Percentiles rank a stretch among this genome's conserved stretches.
phyloP scores from a whole-genome alignment of 225 moss, liverwort and hornwort genomes.

The Physcomitrellopsis africana region DNA sequence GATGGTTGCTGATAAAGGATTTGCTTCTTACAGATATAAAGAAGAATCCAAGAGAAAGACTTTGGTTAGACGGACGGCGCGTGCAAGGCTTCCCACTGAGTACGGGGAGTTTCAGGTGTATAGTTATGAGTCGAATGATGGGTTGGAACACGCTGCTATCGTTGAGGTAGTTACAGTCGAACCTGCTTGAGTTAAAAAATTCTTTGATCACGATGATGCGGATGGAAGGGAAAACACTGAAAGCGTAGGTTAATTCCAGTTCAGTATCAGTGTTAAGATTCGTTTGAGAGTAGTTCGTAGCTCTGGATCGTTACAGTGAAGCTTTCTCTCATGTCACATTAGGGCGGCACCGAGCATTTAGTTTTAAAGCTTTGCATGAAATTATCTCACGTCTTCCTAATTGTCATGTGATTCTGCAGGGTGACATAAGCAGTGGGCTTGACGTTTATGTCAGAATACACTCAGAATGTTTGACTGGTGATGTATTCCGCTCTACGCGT shows the following conservation, averaged over 20 bases:
- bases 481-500: conserved; percentile 89
- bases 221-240: too few relatives aligned
- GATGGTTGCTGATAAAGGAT: conserved; percentile 26
- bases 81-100: conserved; percentile 83
- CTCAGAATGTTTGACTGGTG: conserved; percentile 95
- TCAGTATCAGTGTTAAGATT: neutral
- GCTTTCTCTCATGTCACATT: neutral
- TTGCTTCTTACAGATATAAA: conserved; percentile 36
- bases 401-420: conserved; percentile 52
- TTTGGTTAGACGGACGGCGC: conserved; percentile 72
- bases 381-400: neutral
- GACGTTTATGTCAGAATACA: conserved; percentile 95
- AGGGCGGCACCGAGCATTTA: neutral
- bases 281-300: conserved; percentile 13
- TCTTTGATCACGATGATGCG: too few relatives aligned
- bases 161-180: conserved; percentile 63
- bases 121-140: conserved; percentile 87
- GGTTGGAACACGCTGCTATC: conserved; percentile 90
- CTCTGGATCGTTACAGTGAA: neutral
- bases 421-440: conserved; percentile 87
- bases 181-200: neutral
- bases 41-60: conserved; percentile 31
- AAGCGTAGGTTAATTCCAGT: neutral
- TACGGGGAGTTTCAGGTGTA: conserved; percentile 78
- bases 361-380: conserved; percentile 6